phyloP scores from a whole-genome alignment of 2,329 filamentous ascomycete genomes.

The Kalmusia sp. region DNA sequence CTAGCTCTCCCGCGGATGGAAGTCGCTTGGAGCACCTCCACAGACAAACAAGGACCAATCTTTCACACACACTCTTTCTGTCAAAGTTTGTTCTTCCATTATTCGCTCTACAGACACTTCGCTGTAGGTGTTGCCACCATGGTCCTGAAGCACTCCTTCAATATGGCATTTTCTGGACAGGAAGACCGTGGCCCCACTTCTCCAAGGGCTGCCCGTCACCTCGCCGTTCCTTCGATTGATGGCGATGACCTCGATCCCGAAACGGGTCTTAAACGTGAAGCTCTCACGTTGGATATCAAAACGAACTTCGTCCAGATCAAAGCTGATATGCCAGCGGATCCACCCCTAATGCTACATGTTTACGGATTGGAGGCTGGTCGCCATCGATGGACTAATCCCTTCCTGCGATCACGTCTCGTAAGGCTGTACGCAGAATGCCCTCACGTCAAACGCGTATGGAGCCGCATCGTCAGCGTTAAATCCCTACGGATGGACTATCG shows the following conservation, averaged over 20 bases:
- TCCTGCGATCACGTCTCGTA: conserved; percentile 76
- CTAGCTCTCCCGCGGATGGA: conserved; percentile 87
- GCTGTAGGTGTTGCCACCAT: conserved; percentile 81
- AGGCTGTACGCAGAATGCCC: conserved; percentile 90
- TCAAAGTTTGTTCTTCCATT: conserved; percentile 80
- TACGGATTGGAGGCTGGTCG: conserved; percentile 82
- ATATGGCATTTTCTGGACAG: conserved; percentile 19
- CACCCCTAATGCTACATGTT: conserved; percentile 88
- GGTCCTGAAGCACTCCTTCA: conserved; percentile 65
- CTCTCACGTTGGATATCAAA: conserved; percentile 83
- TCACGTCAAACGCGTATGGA: conserved; percentile 83
- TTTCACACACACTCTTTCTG: conserved; percentile 86
- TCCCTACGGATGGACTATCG: conserved; percentile 80
- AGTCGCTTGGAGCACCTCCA: conserved; percentile 81
- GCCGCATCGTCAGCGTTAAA: conserved; percentile 83
- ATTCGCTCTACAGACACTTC: conserved; percentile 94
- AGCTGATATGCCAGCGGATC: conserved; percentile 85
- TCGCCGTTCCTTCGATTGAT: conserved; percentile 42
- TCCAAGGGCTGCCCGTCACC: conserved; percentile 28
- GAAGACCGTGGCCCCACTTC: conserved; percentile 20
- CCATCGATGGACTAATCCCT: conserved; percentile 87
- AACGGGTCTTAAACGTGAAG: conserved; percentile 59
- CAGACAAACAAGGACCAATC: conserved; percentile 84
- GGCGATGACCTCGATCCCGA: conserved; percentile 34
- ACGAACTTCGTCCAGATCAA: conserved; percentile 85